Evolutionary conservation across 495 filamentous ascomycete genomes (phyloP).

Genomic region (Parmelia sp.): DNA sequence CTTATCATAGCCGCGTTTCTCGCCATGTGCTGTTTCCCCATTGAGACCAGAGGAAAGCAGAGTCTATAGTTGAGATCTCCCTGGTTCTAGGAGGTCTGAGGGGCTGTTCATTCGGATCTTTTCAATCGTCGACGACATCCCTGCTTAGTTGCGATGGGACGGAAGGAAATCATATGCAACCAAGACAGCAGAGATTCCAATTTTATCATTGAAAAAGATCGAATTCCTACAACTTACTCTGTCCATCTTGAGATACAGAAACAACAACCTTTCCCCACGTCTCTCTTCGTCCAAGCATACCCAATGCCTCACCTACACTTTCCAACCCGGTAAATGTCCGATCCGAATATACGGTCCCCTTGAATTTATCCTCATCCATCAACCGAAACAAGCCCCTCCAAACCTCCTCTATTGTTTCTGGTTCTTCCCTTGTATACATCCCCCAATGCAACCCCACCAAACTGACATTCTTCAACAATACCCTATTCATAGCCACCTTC

Average conservation of each 20-base stretch:
- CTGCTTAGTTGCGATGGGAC: background rate
- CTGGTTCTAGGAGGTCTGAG: background rate
- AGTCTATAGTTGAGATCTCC: slow-evolving; percentile 31
- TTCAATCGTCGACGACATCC: background rate
- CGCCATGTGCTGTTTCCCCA: slow-evolving; percentile 47
- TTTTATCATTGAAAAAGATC: background rate
- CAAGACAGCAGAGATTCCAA: background rate
- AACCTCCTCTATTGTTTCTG: slow-evolving; percentile 59
- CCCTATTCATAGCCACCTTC: slow-evolving; percentile 85
- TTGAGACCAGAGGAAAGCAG: slow-evolving; percentile 49
- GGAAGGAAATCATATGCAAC: background rate
- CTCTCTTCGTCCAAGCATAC: slow-evolving; percentile 68
- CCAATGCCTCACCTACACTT: slow-evolving; percentile 66
- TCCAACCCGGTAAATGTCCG: slow-evolving; percentile 77
- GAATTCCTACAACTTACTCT: slow-evolving; percentile 43
- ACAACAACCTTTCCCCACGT: slow-evolving; percentile 98
- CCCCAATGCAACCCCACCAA: slow-evolving; percentile 92
- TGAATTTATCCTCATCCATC: slow-evolving; percentile 71
- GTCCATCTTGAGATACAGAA: slow-evolving; percentile 65
- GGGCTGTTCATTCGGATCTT: background rate
- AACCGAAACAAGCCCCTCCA: slow-evolving; percentile 78
- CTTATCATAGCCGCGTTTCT: slow-evolving; percentile 47
- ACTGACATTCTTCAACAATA: slow-evolving; percentile 88
- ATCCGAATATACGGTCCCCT: slow-evolving; percentile 74
- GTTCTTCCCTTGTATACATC: slow-evolving; percentile 67